phyloP scores from a whole-genome alignment of 371 early-diverging fungal species.

The Rhizopus stolonifer region DNA sequence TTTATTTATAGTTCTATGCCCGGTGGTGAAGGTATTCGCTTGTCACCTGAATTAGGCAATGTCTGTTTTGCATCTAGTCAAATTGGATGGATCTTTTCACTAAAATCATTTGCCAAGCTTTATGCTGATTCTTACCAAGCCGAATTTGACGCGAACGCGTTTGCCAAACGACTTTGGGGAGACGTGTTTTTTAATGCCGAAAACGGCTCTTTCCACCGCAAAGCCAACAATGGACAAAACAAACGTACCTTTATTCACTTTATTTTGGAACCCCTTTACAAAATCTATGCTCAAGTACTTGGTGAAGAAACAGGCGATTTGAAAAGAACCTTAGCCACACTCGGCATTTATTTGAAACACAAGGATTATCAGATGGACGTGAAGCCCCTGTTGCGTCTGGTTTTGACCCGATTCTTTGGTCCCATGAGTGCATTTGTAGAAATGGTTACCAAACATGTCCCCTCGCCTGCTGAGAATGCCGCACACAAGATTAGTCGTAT shows the following conservation, averaged over 20 bases:
- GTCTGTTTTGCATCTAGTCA: slow-evolving; percentile 94
- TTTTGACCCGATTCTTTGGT: slow-evolving; percentile 91
- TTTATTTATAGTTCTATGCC: slow-evolving; percentile 33
- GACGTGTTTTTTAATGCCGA: slow-evolving; percentile 89
- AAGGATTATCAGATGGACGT: slow-evolving; percentile 78
- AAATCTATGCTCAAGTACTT: slow-evolving; percentile 81
- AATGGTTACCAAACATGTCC: slow-evolving; percentile 80
- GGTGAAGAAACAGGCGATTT: slow-evolving; percentile 74
- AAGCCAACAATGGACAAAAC: slow-evolving; percentile 53
- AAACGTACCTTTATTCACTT: slow-evolving; percentile 96
- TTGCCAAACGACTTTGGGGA: slow-evolving; percentile 95
- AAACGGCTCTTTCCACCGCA: slow-evolving; percentile 78
- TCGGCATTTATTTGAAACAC: slow-evolving; percentile 84
- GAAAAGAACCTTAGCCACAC: slow-evolving; percentile 66
- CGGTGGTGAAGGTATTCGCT: slow-evolving; percentile 58
- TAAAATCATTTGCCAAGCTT: slow-evolving; percentile 89
- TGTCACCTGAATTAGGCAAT: slow-evolving; percentile 95
- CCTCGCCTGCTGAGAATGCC: slow-evolving; percentile 83
- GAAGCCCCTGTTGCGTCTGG: slow-evolving; percentile 78
- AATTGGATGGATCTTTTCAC: slow-evolving; percentile 94
- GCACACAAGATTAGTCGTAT: slow-evolving; percentile 61
- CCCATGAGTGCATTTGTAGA: slow-evolving; percentile 85
- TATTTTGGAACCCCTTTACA: slow-evolving; percentile 94
- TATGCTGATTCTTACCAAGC: slow-evolving; percentile 79
- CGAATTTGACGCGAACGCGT: slow-evolving; percentile 74